These are phyloP conservation scores for Copromyces sp. DNA, from an alignment of 495 filamentous ascomycete genomes.

Conservation along the genomic window DNA sequence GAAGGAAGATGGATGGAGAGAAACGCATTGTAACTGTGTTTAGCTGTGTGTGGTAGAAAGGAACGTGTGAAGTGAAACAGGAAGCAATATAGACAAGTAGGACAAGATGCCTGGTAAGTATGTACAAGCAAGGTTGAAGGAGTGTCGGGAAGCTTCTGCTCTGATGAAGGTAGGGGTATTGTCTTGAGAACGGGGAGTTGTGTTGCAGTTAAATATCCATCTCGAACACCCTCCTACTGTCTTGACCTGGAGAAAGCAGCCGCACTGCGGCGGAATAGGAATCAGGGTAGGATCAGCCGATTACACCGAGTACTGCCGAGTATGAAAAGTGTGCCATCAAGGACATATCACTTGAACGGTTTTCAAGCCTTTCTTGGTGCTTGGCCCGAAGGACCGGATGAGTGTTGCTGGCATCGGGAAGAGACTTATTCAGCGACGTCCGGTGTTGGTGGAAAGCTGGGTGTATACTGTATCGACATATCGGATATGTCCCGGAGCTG, in stretches of 20 bases:
- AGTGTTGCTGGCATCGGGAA: not conserved
- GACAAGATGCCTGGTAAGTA: not conserved
- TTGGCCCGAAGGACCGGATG: not conserved
- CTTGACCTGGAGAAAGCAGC: not conserved
- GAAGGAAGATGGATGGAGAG: conserved; percentile 2
- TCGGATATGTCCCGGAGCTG: not conserved
- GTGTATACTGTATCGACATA: not conserved
- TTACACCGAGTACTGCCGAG: not conserved
- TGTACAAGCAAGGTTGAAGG: not conserved
- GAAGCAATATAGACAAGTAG: not conserved
- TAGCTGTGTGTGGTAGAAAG: not conserved
- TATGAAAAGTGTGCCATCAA: not conserved
- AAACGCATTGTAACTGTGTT: conserved; percentile 10
- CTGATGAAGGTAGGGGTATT: not conserved
- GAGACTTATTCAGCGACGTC: not conserved
- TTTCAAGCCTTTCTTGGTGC: not conserved
- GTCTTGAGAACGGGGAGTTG: not conserved
- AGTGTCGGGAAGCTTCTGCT: not conserved
- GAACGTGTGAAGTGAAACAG: not conserved
- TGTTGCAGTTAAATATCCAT: not conserved
- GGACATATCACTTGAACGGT: not conserved
- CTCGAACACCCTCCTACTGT: not conserved
- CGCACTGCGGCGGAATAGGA: not conserved
- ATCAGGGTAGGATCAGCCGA: not conserved
- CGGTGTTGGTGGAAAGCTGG: not conserved